Evolutionary conservation across 2,329 filamentous ascomycete genomes (phyloP), one percentile per base, ranked within the genome.

Genomic region (Helicocarpus griseus): DNA sequence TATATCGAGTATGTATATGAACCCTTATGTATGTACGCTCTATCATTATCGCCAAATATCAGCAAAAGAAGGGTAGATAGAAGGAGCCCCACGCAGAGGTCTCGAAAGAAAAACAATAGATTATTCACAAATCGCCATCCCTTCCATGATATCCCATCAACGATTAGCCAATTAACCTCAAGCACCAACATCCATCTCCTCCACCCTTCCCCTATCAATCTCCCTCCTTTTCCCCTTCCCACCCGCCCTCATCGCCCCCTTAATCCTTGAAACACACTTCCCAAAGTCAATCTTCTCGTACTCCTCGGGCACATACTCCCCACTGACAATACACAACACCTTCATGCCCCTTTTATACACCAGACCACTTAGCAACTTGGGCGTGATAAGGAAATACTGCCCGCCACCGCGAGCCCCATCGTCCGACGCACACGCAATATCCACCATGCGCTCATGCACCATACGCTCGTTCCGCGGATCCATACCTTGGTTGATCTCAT

Each of bases 401-500:
- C 77, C 77, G 22, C 78, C 78, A 47, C 22, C 45, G 6, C 29
- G 7, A 17, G 11, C 44, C 24, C 19, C 8, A 68, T 89, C 84
- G 58, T 82, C 80, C 8, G 66, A 58, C 6, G 64, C 66, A 68
- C 93, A 97, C 40, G 93, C 93, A 64, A 98, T 96, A 63, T 96
- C 89, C 7, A 98, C 93, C 86, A 98, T 94, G 57, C 93, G 87
- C 65, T 91, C 89, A 71, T 98, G 93, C 14, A 98, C 90, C 81
- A 96, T 94, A 60, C 93, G 87, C 71, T 98, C 93, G 70, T 98
- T 98, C 62, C 93, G 85, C 40, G 91, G 93, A 68, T 98, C 93
- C 93, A 98, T 98, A 58, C 93, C 93, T 72, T 98, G 93, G 65
- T 98, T 98, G 77, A 98, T 98, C 73, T 98, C 93, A 70, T 98